These are phyloP conservation scores for Stromatinia cepivora DNA, from an alignment of 2,329 filamentous ascomycete genomes.

Conservation along the genomic window DNA sequence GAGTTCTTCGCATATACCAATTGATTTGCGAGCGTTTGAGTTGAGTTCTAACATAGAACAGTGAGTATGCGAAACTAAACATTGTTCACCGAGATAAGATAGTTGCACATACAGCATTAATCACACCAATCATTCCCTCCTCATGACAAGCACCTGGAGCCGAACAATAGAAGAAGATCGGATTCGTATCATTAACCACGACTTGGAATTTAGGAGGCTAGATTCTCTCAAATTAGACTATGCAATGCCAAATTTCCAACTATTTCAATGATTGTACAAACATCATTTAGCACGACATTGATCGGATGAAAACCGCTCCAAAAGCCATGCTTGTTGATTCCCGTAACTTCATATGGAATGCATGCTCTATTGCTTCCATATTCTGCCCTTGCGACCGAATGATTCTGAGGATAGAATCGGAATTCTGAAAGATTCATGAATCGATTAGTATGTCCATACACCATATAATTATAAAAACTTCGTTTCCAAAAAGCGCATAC, in stretches of 20 bases:
- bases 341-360: slow-evolving; percentile 59
- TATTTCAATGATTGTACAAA: slow-evolving; percentile 36
- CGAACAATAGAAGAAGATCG: slow-evolving; percentile 70
- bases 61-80: not conserved
- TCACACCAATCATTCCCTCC: slow-evolving; percentile 73
- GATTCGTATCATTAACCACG: slow-evolving; percentile 60
- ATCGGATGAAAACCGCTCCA: slow-evolving; percentile 53
- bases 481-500: slow-evolving; percentile 20
- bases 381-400: slow-evolving; percentile 61
- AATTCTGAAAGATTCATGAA: slow-evolving; percentile 44
- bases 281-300: slow-evolving; percentile 45
- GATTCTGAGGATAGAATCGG: slow-evolving; percentile 61
- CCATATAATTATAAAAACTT: not conserved
- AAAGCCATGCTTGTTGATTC: slow-evolving; percentile 53
- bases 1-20: slow-evolving; percentile 30
- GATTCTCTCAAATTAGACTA: slow-evolving; percentile 7
- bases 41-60: slow-evolving; percentile 29
- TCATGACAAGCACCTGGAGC: slow-evolving; percentile 63
- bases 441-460: not conserved
- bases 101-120: slow-evolving; percentile 61
- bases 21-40: slow-evolving; percentile 33
- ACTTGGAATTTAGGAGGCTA: slow-evolving; percentile 46
- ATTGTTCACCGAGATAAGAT: not conserved
- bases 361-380: slow-evolving; percentile 55
- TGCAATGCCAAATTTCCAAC: not conserved